Evolutionary conservation across 2,329 filamentous ascomycete genomes (phyloP).

Genomic region (Venturia carpophila): DNA sequence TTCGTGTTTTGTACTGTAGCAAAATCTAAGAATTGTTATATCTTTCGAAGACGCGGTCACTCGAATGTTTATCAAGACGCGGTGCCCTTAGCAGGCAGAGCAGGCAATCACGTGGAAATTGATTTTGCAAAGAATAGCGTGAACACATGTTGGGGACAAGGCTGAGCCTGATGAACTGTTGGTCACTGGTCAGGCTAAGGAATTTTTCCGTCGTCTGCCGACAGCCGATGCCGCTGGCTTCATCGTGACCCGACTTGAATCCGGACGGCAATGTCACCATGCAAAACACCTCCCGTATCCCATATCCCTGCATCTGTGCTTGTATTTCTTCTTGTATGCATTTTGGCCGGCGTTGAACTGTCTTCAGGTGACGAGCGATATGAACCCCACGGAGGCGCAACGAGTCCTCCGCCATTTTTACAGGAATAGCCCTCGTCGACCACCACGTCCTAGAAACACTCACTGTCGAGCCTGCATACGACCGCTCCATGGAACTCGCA

Average conservation of each 20-base stretch:
- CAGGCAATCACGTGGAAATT: neutral
- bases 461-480: conserved; percentile 10
- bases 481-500: neutral
- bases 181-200: neutral
- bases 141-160: neutral
- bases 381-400: conserved; percentile 3
- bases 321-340: neutral
- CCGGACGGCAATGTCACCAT: neutral
- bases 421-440: neutral
- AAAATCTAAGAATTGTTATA: neutral
- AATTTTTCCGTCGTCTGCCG: neutral
- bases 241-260: neutral
- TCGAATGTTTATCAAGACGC: neutral
- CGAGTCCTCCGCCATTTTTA: neutral
- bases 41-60: neutral
- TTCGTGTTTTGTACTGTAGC: neutral
- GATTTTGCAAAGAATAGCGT: neutral
- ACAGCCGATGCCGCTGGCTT: neutral
- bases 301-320: neutral
- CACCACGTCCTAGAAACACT: neutral
- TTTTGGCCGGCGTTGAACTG: neutral
- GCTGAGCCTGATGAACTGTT: neutral
- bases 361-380: conserved; percentile 2
- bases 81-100: neutral
- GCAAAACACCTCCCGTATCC: neutral